Conservation (phyloP, 83 land plant genomes). For the Larix sibirica region DNA sequence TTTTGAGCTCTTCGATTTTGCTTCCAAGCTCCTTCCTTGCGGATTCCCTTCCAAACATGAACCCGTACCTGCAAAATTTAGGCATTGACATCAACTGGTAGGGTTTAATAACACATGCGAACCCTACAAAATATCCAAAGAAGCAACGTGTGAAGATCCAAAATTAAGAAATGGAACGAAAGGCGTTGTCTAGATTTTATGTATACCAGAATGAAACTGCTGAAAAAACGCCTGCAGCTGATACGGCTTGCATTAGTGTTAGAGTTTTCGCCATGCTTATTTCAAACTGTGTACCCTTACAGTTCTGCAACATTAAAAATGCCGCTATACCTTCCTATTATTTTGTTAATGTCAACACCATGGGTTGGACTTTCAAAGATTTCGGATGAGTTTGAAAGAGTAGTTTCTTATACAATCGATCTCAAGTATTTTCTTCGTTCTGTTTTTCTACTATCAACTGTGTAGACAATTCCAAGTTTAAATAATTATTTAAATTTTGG, state of each 20-base stretch:
- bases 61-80: conserved; percentile 58
- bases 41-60: conserved; percentile 80
- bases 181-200: background rate
- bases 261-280: conserved; percentile 51
- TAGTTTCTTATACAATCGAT: no score
- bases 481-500: no score
- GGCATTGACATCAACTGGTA: background rate
- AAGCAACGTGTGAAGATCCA: background rate
- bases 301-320: no score
- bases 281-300: no score
- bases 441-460: no score
- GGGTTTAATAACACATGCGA: background rate
- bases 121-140: background rate
- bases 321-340: no score
- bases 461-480: no score
- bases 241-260: conserved; percentile 46
- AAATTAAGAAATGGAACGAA: background rate
- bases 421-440: no score
- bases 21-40: conserved; percentile 62
- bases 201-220: conserved; percentile 52
- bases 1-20: conserved; percentile 57
- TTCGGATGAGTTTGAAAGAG: no score
- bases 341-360: no score
- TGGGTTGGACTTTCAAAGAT: no score
- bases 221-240: conserved; percentile 56